A percentile compares a stretch with the other conserved stretches of the same genome.
phyloP scores from a whole-genome alignment of 768 basidiomycete species.

The Gloeostereum incarnatum region DNA sequence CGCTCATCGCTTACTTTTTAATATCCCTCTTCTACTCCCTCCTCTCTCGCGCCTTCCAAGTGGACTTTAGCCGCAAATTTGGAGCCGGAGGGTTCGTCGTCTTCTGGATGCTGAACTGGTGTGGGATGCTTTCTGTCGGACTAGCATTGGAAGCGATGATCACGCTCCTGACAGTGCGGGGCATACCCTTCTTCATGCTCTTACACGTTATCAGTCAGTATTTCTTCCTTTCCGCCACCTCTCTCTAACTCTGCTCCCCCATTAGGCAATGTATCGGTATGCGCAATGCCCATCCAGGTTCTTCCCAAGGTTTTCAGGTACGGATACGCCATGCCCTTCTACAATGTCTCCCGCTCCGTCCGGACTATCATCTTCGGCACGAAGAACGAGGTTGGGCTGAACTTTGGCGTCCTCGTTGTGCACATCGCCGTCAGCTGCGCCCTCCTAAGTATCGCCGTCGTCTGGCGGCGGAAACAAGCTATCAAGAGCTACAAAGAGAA shows the following conservation, averaged over 20 bases:
- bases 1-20: conserved; percentile 30
- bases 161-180: conserved; percentile 41
- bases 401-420: conserved; percentile 52
- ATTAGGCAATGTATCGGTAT: conserved; percentile 50
- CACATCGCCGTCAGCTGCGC: no score
- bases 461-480: no score
- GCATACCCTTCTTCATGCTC: conserved; percentile 53
- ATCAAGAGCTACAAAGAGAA: no score
- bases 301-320: conserved; percentile 53
- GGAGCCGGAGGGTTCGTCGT: conserved; percentile 46
- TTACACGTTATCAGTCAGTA: conserved; percentile 52
- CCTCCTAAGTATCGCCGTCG: no score
- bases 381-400: conserved; percentile 52
- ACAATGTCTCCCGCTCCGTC: conserved; percentile 53
- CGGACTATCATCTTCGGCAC: conserved; percentile 60
- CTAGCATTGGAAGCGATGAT: conserved; percentile 52
- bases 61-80: conserved; percentile 43
- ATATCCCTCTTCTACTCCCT: conserved; percentile 48
- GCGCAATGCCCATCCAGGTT: conserved; percentile 46
- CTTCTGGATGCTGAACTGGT: conserved; percentile 61
- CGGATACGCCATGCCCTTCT: conserved; percentile 66
- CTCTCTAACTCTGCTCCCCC: not conserved
- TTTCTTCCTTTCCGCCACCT: not conserved
- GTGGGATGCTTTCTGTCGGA: conserved; percentile 49
- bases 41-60: conserved; percentile 48